These are phyloP conservation scores for Ilex aquifolium DNA, from an alignment of 257 asterid species.

Conservation along the genomic window DNA sequence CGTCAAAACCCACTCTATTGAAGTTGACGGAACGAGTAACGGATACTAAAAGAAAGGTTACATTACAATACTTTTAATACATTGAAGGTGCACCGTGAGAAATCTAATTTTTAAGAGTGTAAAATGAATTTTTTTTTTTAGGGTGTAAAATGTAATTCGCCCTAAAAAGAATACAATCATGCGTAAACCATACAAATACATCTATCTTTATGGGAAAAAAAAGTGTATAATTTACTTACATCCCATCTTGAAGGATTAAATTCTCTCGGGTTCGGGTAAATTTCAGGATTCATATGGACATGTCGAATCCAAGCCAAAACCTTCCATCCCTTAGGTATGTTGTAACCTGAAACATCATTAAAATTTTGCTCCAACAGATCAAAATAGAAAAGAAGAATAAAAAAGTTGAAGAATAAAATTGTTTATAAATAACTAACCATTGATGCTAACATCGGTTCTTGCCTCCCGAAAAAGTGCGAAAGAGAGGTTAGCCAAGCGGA, in stretches of 20 bases:
- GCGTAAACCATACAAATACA: no score
- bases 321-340: constrained; percentile 17
- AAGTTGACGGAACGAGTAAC: no score
- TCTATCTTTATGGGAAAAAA: no score
- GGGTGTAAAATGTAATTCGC: no score
- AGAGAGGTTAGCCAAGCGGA: constrained; percentile 9
- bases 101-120: no score
- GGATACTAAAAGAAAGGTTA: no score
- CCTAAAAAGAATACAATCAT: no score
- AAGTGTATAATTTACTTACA: background rate
- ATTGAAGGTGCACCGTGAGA: no score
- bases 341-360: constrained; percentile 7
- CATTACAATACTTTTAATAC: no score
- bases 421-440: background rate
- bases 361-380: no score
- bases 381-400: background rate
- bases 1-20: no score
- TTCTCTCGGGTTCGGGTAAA: constrained; percentile 2
- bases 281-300: constrained; percentile 14
- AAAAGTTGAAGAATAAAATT: background rate
- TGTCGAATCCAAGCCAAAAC: background rate
- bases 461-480: constrained; percentile 12
- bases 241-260: constrained; percentile 16
- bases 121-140: no score
- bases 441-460: constrained; percentile 3